Base-by-base conservation (phyloP, 345 rosid genomes). In the Angophora floribunda region DNA sequence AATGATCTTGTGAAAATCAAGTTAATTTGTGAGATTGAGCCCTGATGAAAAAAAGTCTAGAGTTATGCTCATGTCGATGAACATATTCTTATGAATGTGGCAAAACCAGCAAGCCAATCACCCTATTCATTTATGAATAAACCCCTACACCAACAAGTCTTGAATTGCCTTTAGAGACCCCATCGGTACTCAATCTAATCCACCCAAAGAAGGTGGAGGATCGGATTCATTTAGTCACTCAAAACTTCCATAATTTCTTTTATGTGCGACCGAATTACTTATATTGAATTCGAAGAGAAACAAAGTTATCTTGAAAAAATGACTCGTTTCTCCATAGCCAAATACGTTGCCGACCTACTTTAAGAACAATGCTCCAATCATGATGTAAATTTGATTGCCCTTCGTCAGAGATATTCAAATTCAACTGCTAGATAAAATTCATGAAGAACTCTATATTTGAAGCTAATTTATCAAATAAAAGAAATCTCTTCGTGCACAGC, bases 231-330 rank as follows among this genome's bases (percentile, higher is more conserved):
- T n/a, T n/a, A 36, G n/a, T 19, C 1, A 63, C n/a, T 63, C 36
- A 1, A 63, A 63, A n/a, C 1, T 63, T 7, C 1, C 19, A n/a
- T n/a, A 19, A n/a, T 1, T 63, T 32, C 12, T 3, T 7, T 30
- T 4, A 17, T 1, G 6, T 7, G 9, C 1, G 79, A 67, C 12
- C 0, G 1, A 32, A 32, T 16, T 32, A 32, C 1, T 67, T 30
- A 0, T 67, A 16, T 1, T 3, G 6, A 0, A 0, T 4, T 32
- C 7, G 0, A 67, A 32, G 44, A 6, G 59, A 32, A 30, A 0
- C 3, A 16, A 67, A 67, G 19, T 32, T 15, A 0, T 16, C 1
- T 0, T 1, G 9, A 3, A 63, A n/a, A 63, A 26, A 30, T 1
- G 67, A 59, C 30, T 59, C 5, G 61, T 55, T 55, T 55, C 28